phyloP scores from a whole-genome alignment of 2,329 filamentous ascomycete species.

The Coniella lustricola region DNA sequence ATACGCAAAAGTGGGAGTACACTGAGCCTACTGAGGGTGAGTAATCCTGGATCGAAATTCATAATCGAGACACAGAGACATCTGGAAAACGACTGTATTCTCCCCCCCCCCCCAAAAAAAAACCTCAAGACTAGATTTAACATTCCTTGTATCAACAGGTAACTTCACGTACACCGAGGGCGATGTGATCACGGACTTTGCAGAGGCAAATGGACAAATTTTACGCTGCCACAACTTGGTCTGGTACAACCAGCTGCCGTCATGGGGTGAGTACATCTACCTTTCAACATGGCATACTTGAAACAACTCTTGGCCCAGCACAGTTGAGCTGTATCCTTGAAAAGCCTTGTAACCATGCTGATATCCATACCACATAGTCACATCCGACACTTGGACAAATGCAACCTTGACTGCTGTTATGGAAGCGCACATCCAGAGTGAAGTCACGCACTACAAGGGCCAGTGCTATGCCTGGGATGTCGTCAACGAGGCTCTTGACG shows the following conservation, averaged over 20 bases:
- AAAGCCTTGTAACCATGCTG: too few relatives aligned
- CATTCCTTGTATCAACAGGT: too few relatives aligned
- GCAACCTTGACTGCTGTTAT: conserved; percentile 46
- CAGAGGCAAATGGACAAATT: conserved; percentile 40
- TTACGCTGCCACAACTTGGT: conserved; percentile 57
- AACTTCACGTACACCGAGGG: conserved; percentile 52
- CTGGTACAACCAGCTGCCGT: conserved; percentile 46
- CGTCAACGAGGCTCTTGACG: conserved; percentile 55
- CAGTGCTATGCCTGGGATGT: conserved; percentile 60
- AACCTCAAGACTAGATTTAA: too few relatives aligned
- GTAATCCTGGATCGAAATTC: too few relatives aligned
- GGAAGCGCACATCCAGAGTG: conserved; percentile 53
- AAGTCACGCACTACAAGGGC: conserved; percentile 50
- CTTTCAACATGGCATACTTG: not conserved
- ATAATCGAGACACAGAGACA: too few relatives aligned
- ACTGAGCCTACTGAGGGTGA: conserved; percentile 48
- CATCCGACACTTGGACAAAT: conserved; percentile 45
- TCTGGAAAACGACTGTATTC: too few relatives aligned
- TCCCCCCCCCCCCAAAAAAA: too few relatives aligned
- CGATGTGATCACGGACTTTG: conserved; percentile 45
- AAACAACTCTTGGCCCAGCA: too few relatives aligned
- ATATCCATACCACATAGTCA: conserved; percentile 27
- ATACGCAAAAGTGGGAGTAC: conserved; percentile 57
- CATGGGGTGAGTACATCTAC: conserved; percentile 31
- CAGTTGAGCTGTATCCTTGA: too few relatives aligned